Evolutionary conservation across 768 basidiomycete species (phyloP).

Genomic region (Pilatotrama ljubarskyi): DNA sequence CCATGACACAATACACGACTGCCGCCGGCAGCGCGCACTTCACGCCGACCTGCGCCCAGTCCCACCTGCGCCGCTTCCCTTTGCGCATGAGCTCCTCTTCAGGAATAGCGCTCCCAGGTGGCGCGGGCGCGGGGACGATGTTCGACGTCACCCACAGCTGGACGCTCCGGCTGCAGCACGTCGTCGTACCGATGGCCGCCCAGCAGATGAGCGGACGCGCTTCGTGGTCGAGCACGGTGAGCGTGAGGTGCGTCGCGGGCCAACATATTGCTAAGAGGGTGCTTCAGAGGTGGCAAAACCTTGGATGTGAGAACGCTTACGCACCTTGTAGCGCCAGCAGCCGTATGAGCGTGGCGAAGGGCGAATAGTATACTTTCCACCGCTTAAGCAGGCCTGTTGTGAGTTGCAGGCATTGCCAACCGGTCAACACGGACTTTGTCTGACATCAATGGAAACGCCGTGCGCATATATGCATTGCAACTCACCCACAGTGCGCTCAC

Average conservation of each 20-base stretch:
- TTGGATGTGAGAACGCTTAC: neutral
- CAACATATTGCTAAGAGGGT: slow-evolving; percentile 77
- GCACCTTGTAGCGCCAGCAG: slow-evolving; percentile 81
- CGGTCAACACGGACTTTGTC: slow-evolving; percentile 79
- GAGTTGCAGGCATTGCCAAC: slow-evolving; percentile 83
- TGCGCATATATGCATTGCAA: neutral
- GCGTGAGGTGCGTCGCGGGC: slow-evolving; percentile 88
- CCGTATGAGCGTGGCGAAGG: slow-evolving; percentile 85
- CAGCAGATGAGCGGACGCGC: slow-evolving; percentile 82
- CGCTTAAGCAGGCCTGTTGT: slow-evolving; percentile 88
- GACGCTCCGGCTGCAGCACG: slow-evolving; percentile 76
- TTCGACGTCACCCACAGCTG: slow-evolving; percentile 98
- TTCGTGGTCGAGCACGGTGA: slow-evolving; percentile 67
- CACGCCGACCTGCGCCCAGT: slow-evolving; percentile 71
- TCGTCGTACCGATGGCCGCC: slow-evolving; percentile 89
- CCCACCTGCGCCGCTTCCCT: slow-evolving; percentile 63
- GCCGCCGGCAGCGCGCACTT: slow-evolving; percentile 76
- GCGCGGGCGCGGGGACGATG: slow-evolving; percentile 40
- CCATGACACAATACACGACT: slow-evolving; percentile 75
- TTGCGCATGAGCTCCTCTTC: slow-evolving; percentile 25
- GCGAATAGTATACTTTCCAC: slow-evolving; percentile 90
- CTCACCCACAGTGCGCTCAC: slow-evolving; percentile 74
- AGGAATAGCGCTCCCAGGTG: slow-evolving; percentile 4
- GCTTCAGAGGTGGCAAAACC: neutral
- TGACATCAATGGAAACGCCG: neutral